Conservation (phyloP, 176 grass and related monocot genomes). For the Miscanthus lutarioriparius region DNA sequence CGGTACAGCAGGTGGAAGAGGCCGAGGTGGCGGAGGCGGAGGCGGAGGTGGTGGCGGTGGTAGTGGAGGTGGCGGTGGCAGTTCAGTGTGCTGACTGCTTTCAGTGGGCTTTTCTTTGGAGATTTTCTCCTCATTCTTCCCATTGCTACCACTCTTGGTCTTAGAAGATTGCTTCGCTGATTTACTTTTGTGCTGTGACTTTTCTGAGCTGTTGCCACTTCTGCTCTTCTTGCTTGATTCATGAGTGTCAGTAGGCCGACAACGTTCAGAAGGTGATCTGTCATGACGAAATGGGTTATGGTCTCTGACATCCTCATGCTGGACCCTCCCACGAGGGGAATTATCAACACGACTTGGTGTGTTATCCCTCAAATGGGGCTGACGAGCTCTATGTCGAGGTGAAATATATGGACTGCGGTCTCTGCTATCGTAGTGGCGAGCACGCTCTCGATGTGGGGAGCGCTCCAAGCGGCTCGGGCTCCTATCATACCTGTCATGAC, state of each 20-base stretch:
- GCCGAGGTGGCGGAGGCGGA: constrained; percentile 59
- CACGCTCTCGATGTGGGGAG: constrained; percentile 54
- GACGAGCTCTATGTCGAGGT: constrained; percentile 50
- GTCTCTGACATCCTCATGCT: constrained; percentile 70
- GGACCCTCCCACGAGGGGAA: constrained; percentile 54
- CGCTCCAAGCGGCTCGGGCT: constrained; percentile 49
- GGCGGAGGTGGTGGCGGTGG: constrained; percentile 55
- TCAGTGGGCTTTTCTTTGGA: constrained; percentile 66
- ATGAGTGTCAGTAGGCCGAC: constrained; percentile 46
- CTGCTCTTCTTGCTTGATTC: constrained; percentile 59
- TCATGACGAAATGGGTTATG: constrained; percentile 54
- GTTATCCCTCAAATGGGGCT: constrained; percentile 55
- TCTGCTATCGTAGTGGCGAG: constrained; percentile 49
- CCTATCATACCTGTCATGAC: constrained; percentile 53
- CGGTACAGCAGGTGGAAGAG: constrained; percentile 55
- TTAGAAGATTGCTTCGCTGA: constrained; percentile 70
- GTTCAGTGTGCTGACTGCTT: constrained; percentile 46
- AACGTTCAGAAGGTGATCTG: constrained; percentile 55
- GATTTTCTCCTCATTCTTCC: constrained; percentile 61
- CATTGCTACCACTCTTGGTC: constrained; percentile 59
- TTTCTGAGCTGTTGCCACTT: constrained; percentile 58
- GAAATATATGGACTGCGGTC: constrained; percentile 63
- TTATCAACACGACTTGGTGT: constrained; percentile 65
- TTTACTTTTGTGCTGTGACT: constrained; percentile 55
- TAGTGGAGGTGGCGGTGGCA: constrained; percentile 61